Evolutionary conservation across 176 grass and related monocot species (phyloP).

Genomic region (Luzula sylvatica): DNA sequence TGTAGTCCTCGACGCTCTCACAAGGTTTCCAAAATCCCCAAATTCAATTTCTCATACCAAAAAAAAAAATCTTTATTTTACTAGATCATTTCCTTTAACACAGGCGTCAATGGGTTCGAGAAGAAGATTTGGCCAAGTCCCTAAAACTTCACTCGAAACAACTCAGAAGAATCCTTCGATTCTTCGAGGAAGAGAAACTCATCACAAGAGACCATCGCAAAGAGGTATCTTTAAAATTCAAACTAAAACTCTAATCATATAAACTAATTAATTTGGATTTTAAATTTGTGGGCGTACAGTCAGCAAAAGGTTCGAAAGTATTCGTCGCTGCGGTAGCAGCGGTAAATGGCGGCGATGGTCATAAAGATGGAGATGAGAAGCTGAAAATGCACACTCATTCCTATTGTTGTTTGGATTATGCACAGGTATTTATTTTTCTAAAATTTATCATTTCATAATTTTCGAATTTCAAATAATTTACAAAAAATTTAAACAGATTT

Average conservation of each 20-base stretch:
- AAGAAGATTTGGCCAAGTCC: slow-evolving; percentile 93
- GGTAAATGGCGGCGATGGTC: slow-evolving; percentile 30
- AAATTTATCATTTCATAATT: background rate
- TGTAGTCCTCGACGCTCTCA: slow-evolving; percentile 81
- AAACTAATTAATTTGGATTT: background rate
- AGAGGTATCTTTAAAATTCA: slow-evolving; percentile 51
- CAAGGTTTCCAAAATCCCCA: slow-evolving; percentile 33
- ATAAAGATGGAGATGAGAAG: slow-evolving; percentile 93
- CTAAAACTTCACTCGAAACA: slow-evolving; percentile 91
- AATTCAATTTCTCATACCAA: background rate
- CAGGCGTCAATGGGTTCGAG: slow-evolving; percentile 85
- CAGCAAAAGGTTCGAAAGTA: slow-evolving; percentile 75
- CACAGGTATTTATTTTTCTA: slow-evolving; percentile 48
- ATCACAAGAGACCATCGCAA: slow-evolving; percentile 88
- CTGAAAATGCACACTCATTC: slow-evolving; percentile 91
- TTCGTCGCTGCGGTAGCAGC: slow-evolving; percentile 51
- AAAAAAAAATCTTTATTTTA: background rate
- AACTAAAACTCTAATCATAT: background rate
- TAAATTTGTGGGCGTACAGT: slow-evolving; percentile 28
- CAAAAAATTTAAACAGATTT: slow-evolving; percentile 36
- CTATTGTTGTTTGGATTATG: slow-evolving; percentile 95
- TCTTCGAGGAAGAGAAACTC: slow-evolving; percentile 97
- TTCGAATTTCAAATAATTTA: background rate
- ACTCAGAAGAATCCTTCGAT: slow-evolving; percentile 63
- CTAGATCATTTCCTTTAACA: slow-evolving; percentile 8